Evolutionary conservation across 192 early-diverging fungal species (phyloP), one percentile per base, ranked within the genome.

Genomic region (Entomortierella beljakovae): DNA sequence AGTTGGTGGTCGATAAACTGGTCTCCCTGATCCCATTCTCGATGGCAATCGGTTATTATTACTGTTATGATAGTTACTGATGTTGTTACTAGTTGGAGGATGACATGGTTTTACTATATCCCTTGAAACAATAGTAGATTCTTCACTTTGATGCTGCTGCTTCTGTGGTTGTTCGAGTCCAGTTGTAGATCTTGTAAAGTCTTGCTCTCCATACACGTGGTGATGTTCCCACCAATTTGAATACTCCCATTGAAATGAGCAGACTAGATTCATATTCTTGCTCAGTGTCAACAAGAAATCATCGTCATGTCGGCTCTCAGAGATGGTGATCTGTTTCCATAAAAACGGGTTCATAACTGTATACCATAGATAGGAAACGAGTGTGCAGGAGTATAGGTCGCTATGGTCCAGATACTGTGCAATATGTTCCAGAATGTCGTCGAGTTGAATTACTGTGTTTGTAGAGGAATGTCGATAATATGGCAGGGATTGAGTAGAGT

Each of bases 161-260:
- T 25, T 5, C n/a, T 31, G 26, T 15, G 25, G 43, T 25, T 18
- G 37, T 38, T 1, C 22, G 32, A 25, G 6, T 6, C 7, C n/a
- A 13, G 42, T 23, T 35, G 48, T 50, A 33, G 49, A 2, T 50
- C 48, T 2, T 26, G 22, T 6, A 13, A 28, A 61, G 15, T 18
- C 2, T 9, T 46, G 35, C 15, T 26, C 57, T 18, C 50, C 32
- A 16, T n/a, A 35, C 18, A 50, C 32, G 28, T 52, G 42, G 25
- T 59, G 66, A 13, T 34, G 0, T 33, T 53, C 57, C 68, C 68
- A 70, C 68, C 68, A 70, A 3, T 70, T 58, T 38, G 68, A 53
- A 35, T 70, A 70, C 2, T 61, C 38, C 68, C 68, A 70, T 29
- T 60, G 42, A 1, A 70, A 28, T 3, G 58, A 70, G 0, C 34